Base-by-base conservation (phyloP, 495 filamentous ascomycete species). In the Penicillium desertorum region DNA sequence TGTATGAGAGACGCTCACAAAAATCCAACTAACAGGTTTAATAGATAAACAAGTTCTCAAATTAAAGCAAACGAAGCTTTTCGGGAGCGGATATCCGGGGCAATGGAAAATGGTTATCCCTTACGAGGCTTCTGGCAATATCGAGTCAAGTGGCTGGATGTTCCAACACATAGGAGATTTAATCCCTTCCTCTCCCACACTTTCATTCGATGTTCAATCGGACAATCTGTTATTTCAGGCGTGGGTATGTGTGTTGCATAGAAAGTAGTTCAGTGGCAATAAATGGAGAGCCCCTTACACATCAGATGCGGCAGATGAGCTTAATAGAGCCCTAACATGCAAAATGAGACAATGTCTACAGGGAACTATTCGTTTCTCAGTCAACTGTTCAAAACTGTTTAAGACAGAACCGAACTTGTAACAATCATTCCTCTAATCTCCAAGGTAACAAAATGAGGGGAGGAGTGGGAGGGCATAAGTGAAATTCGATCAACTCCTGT, bases 321-420 rank as follows among this genome's bases (percentile, higher is more conserved):
- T 62, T 65, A 58, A 65, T 53, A 29, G 42, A 49, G 53, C 53
- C 58, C 54, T 43, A 45, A 59, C 51, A 29, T 56, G 48, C 27
- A n/a, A 47, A 46, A 27, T 37, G 52, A 59, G 30, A 52, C 51
- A 36, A 12, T 41, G 48, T 42, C 47, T 25, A 53, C 50, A 25
- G 16, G 7, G 10, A 23, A 2, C 27, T 37, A 3, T 20, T 42
- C 20, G 25, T 52, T 49, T 45, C 45, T 48, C 30, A 9, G 41
- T 56, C 51, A 48, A 36, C 19, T 42, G 6, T 44, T 44, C 2
- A 29, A 9, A 2, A 29, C 27, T 29, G 27, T 29, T 29, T 45
- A 4, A 51, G 11, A 47, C 30, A 48, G 23, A 34, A 3, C 8
- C 14, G 22, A 14, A 1, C 29, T 20, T 45, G 1, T 20, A 12